These are phyloP conservation scores for Glaciozyma antarctica DNA, from an alignment of 768 basidiomycete species.

Conservation along the genomic window DNA sequence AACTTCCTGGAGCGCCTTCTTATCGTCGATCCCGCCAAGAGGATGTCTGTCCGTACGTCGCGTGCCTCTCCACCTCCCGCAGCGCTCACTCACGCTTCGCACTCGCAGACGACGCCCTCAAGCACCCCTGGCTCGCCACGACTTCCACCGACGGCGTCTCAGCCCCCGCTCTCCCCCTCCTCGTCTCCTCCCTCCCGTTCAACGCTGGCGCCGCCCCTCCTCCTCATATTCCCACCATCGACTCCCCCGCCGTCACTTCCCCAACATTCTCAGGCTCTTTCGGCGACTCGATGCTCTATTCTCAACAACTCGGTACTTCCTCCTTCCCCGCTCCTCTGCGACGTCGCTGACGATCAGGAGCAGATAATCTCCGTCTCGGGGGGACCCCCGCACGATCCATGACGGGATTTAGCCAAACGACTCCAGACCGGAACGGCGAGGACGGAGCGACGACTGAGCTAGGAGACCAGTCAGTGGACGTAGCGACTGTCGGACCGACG, in stretches of 20 bases:
- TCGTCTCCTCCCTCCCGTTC: constrained; percentile 8
- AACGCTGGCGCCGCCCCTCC: neutral
- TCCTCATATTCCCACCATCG: neutral
- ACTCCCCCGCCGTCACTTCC: neutral
- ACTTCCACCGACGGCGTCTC: neutral
- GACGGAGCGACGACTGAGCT: neutral
- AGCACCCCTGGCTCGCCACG: constrained; percentile 63
- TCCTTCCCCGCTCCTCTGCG: too few species aligned
- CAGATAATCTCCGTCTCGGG: constrained; percentile 22
- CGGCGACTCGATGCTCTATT: constrained; percentile 16
- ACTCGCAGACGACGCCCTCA: constrained; percentile 47
- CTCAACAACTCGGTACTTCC: constrained; percentile 21
- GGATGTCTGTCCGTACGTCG: constrained; percentile 54
- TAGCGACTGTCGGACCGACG: neutral
- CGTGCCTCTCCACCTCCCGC: too few species aligned
- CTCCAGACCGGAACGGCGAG: neutral
- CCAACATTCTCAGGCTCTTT: constrained; percentile 1
- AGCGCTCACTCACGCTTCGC: too few species aligned
- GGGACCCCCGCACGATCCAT: neutral
- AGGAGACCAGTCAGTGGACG: neutral
- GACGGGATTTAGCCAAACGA: neutral
- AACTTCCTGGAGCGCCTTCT: constrained; percentile 63
- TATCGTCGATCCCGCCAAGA: constrained; percentile 51
- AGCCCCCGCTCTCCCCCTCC: neutral
- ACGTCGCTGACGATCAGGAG: too few species aligned